Evolutionary conservation across 2,329 filamentous ascomycete genomes (phyloP).

Genomic region (Aspergillus awamori): DNA sequence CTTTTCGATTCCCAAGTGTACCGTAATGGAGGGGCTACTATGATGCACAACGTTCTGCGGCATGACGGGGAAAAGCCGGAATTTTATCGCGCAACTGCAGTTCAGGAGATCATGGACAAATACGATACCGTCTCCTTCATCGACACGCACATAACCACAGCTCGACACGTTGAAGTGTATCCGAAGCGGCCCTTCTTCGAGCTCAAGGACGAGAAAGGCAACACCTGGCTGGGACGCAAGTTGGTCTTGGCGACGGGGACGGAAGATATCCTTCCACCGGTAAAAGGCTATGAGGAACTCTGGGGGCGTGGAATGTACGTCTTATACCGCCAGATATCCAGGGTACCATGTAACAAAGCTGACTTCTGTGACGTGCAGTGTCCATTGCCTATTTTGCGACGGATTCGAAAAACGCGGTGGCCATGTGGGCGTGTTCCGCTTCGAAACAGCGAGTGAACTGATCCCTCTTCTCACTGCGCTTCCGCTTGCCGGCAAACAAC

Average conservation of each 20-base stretch:
- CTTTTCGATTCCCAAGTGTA: constrained; percentile 5
- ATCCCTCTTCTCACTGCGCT: background rate
- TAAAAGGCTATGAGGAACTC: background rate
- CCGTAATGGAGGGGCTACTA: background rate
- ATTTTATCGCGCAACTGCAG: background rate
- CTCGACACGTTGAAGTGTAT: too few relatives aligned
- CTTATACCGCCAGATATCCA: too few relatives aligned
- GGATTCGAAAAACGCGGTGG: background rate
- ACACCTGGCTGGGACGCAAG: background rate
- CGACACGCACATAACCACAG: background rate
- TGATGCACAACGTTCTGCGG: constrained; percentile 6
- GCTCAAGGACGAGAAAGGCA: too few relatives aligned
- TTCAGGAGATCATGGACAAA: background rate
- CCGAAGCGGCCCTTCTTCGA: too few relatives aligned
- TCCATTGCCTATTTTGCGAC: constrained; percentile 3
- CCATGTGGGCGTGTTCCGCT: background rate
- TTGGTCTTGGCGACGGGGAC: background rate
- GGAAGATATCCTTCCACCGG: background rate
- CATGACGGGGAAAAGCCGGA: background rate
- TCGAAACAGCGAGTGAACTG: background rate
- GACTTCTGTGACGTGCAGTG: background rate
- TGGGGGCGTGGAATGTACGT: background rate
- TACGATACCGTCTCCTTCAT: background rate
- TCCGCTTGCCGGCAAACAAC: too few relatives aligned
- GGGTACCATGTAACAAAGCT: too few relatives aligned